Evolutionary conservation across 1,284 basidiomycete genomes (phyloP), one percentile per base, ranked within the genome.

Genomic region (Nidula niveotomentosa): DNA sequence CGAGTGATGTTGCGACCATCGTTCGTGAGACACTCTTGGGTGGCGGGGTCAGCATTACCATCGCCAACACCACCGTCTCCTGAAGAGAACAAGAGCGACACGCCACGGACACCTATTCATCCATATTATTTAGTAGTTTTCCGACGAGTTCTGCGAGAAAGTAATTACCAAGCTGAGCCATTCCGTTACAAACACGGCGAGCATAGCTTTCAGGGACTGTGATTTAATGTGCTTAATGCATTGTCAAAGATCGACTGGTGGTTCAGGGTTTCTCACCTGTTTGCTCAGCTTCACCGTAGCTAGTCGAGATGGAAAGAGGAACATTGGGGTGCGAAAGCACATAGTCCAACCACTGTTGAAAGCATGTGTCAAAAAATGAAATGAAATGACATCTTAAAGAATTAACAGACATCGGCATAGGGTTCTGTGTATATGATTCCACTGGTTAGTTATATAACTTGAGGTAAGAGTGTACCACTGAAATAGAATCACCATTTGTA

Each of bases 11-110:
- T 85, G 35, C 60, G 71, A 6, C 80, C 85, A 56, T 84, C 78
- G 62, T 90, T 90, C 18, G 80, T 78, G 51, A 77, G 67, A 67
- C 90, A 92, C 41, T 65, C 35, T 50, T 82, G 78, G 12, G 74
- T 77, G 0, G 70, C 70, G 36, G 83, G 79, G 60, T 84, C 57
- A 0, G 74, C 37, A 55, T 81, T 65, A 6, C 79, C 78, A 62
- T 85, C 84, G 12, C 88, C 90, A 8, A 90, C 90, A 51, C 90
- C 90, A 13, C 69, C 70, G 58, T 92, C 89, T 30, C 90, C 89
- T 17, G 83, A 84, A n/a, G 81, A 76, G 66, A 88, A 89, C 53
- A 85, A 60, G n/a, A 90, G 58, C 2, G 85, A 81, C 13, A 84
- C 75, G 37, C 90, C 90, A 3, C 86, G 79, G 17, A 77, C 80